Base-by-base conservation (phyloP, 176 grass and related monocot species). In the Ensete glaucum region DNA sequence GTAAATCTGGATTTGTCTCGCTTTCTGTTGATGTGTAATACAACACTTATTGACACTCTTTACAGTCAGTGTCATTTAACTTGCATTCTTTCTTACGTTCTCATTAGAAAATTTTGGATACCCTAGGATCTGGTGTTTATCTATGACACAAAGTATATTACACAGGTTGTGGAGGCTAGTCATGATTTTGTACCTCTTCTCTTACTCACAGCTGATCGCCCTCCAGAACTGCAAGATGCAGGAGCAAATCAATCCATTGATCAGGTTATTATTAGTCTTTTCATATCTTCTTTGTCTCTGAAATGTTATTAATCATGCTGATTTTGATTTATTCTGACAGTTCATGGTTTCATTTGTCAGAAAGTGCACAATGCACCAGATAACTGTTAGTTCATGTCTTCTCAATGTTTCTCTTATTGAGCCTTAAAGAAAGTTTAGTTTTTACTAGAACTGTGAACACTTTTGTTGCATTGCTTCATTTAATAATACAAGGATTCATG, bases 181-280 rank as follows among this genome's bases (percentile, higher is more conserved):
- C 90, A 90, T 83, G 85, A 90, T 90, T 91, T 88, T 69, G 43
- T 90, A 81, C 94, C 94, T 79, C 65, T 93, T 83, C 72, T 97
- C 64, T 72, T 97, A 85, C 86, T 93, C 67, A 97, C 88, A 80
- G 90, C 88, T 73, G 94, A 93, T 82, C 94, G 94, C 72, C 94
- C 94, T 74, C 94, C 94, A 55, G 94, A 97, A 75, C 82, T 97
- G 55, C 88, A 92, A 76, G 94, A 87, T 81, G 86, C 77, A 79
- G 94, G 94, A 82, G 94, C 94, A 64, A 93, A 97, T 77, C 94
- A 97, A 84, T 77, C 88, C 0, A 91, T 97, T 77, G 87, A 93
- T 93, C 94, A 97, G 94, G 94, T 97, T 48, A 27, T 62, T 51
- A 65, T 71, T 68, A 10, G 54, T 58, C 14, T 17, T 66, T 25